A percentile compares a stretch with the other conserved stretches of the same genome.
These are phyloP conservation scores for Trichocladium uniseriatum DNA, from an alignment of 495 filamentous ascomycete species.

Conservation along the genomic window DNA sequence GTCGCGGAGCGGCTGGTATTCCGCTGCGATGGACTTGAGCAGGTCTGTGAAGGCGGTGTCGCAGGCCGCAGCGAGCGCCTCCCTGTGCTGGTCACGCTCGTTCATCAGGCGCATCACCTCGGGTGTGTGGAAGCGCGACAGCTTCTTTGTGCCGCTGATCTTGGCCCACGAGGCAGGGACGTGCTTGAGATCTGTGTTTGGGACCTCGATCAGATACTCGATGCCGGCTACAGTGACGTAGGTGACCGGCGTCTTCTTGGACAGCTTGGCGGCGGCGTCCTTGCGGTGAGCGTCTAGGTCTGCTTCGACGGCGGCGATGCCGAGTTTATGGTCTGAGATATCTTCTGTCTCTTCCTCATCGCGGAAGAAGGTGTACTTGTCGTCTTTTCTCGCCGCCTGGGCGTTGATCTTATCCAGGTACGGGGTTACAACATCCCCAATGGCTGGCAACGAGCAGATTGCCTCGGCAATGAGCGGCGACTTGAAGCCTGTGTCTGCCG, in stretches of 20 bases:
- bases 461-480: slow-evolving; percentile 63
- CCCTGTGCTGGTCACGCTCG: slow-evolving; percentile 91
- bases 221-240: slow-evolving; percentile 82
- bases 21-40: slow-evolving; percentile 59
- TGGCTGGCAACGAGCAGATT: slow-evolving; percentile 66
- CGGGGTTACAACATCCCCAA: slow-evolving; percentile 55
- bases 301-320: slow-evolving; percentile 82
- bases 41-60: slow-evolving; percentile 71
- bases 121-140: slow-evolving; percentile 91
- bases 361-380: slow-evolving; percentile 91
- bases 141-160: slow-evolving; percentile 85
- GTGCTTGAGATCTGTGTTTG: slow-evolving; percentile 66
- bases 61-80: slow-evolving; percentile 84
- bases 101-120: slow-evolving; percentile 72
- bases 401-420: slow-evolving; percentile 81
- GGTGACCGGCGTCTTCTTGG: slow-evolving; percentile 55
- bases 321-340: slow-evolving; percentile 79
- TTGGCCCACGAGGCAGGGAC: slow-evolving; percentile 93
- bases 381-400: slow-evolving; percentile 72
- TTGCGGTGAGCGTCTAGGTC: slow-evolving; percentile 70
- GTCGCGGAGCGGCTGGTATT: slow-evolving; percentile 85
- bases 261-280: slow-evolving; percentile 58
- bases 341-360: slow-evolving; percentile 77
- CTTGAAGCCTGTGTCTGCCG: slow-evolving; percentile 62
- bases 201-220: slow-evolving; percentile 88